phyloP scores from a whole-genome alignment of 345 rosid genomes.

The Sisymbrium irio region DNA sequence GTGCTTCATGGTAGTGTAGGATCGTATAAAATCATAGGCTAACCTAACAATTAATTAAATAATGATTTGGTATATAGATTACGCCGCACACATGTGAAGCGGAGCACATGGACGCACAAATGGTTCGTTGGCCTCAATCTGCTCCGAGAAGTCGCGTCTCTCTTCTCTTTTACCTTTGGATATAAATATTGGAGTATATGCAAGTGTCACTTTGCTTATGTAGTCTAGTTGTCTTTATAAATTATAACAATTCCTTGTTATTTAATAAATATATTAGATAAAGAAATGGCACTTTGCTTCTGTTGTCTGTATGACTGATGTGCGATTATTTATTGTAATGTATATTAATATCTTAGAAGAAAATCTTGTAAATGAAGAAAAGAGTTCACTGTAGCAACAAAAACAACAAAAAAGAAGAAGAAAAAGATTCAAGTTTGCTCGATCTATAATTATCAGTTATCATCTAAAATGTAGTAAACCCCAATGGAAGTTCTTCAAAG shows the following conservation, averaged over 20 bases:
- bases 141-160: conserved; percentile 64
- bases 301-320: conserved; percentile 2
- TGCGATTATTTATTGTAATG: background rate
- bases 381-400: background rate
- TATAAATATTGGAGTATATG: background rate
- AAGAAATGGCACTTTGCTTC: background rate
- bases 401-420: background rate
- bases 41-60: conserved; percentile 1
- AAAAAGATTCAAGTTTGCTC: background rate
- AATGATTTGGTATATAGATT: background rate
- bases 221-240: background rate
- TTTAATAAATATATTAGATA: background rate
- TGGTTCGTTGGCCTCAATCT: conserved; percentile 37
- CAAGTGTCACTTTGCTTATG: conserved; percentile 12
- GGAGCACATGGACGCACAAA: conserved; percentile 18
- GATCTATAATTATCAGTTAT: background rate
- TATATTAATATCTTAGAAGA: background rate
- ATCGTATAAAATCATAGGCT: background rate
- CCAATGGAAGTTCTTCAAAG: background rate
- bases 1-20: conserved; percentile 1
- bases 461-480: background rate
- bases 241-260: background rate
- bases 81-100: conserved; percentile 30
- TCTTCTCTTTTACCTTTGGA: background rate
- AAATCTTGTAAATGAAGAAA: background rate